Base-by-base conservation (phyloP, 768 basidiomycete genomes). In the Exsudoporus frostii region DNA sequence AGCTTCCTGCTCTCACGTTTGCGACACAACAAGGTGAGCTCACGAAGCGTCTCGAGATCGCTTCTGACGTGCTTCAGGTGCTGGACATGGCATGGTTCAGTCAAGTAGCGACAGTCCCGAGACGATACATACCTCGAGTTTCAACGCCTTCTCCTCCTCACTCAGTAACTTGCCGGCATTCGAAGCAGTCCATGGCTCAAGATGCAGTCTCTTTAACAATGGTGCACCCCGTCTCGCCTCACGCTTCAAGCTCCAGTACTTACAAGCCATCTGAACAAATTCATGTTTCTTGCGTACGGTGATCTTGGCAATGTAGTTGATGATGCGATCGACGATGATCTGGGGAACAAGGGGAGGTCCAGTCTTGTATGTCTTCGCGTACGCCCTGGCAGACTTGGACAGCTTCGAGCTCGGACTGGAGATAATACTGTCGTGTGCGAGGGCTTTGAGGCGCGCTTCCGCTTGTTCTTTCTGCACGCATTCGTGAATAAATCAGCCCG, bases 241-340 rank as follows among this genome's bases (percentile, higher is more conserved):
- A 5, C 97, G 77, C 73, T 99, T 98, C 69, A 99, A 69, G 71
- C 97, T 98, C 97, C 97, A 99, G 65, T 98, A 99, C 64, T 84
- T 82, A 63, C 90, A 95, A 30, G 94, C 76, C 62, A 83, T 70
- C 44, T 84, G 79, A 13, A 98, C 72, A 50, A 95, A 90, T 41
- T 90, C 86, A 4, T 71, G 61, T 65, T 89, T 92, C 68, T 90
- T 92, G 56, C 88, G 75, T 5, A 97, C 73, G 30, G 68, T 76
- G 38, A 96, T 75, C 59, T 83, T 85, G 34, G 68, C 67, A 34
- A 90, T 84, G 61, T 98, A 98, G 48, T 80, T 76, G 22, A 84
- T 55, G 47, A 99, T 85, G 9, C 86, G 82, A 7, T 87, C 79
- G n/a, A 92, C 82, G 51, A 98, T 88, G 62, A 91, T 79, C 2